Conservation (phyloP, 2,329 filamentous ascomycete species). For the Endoconidiophora polonica region DNA sequence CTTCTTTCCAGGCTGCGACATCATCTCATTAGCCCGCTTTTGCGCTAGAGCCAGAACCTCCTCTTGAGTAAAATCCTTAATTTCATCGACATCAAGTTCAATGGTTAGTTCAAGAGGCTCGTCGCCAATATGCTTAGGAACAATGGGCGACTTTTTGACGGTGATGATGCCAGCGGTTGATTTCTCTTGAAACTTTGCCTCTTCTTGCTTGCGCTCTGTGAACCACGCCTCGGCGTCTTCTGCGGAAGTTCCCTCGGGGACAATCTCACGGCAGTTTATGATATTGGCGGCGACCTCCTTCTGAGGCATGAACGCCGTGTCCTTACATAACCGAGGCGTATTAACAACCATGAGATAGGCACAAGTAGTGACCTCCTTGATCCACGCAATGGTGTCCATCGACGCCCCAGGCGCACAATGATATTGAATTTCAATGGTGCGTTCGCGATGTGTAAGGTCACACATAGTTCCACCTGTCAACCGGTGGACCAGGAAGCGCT, state of each 20-base stretch:
- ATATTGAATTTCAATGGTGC: conserved; percentile 71
- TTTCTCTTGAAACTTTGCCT: conserved; percentile 1
- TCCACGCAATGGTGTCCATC: conserved; percentile 68
- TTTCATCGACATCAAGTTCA: conserved; percentile 7
- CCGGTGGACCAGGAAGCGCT: conserved; percentile 70
- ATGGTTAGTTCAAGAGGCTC: conserved; percentile 16
- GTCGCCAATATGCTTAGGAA: conserved; percentile 8
- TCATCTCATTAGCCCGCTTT: conserved; percentile 4
- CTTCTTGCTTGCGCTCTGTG: conserved; percentile 24
- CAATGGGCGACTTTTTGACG: conserved; percentile 2
- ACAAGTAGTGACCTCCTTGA: conserved; percentile 84
- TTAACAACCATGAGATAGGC: conserved; percentile 87
- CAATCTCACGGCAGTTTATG: conserved; percentile 60
- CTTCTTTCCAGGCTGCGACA: conserved; percentile 4
- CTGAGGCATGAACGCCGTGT: conserved; percentile 71
- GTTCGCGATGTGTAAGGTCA: conserved; percentile 65
- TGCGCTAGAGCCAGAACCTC: conserved; percentile 7
- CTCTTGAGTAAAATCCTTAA: conserved; percentile 6
- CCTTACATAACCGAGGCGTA: conserved; percentile 73
- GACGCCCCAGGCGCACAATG: conserved; percentile 61
- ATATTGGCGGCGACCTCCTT: conserved; percentile 59
- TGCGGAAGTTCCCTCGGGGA: conserved; percentile 27
- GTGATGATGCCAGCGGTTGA: conserved; percentile 2
- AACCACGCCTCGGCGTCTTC: conserved; percentile 22
- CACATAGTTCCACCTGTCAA: conserved; percentile 67